Percentiles rank a stretch among this genome's conserved stretches.
Conservation (phyloP, 805 yeast genomes). For the Maudiozyma barnettii region DNA sequence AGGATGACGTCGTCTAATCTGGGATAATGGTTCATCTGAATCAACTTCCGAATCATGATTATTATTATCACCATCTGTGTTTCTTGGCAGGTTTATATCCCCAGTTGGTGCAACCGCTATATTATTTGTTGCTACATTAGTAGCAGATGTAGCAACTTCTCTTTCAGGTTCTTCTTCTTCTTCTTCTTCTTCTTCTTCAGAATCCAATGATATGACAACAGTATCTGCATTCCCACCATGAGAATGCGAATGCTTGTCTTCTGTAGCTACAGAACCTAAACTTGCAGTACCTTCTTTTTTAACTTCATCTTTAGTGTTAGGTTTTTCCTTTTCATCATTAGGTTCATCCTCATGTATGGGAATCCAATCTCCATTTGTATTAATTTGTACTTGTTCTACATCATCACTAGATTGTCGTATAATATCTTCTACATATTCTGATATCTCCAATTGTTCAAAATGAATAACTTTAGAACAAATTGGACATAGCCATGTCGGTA, state of each 20-base stretch:
- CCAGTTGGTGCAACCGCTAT: not conserved
- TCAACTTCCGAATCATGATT: slow-evolving; percentile 1
- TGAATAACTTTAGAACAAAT: slow-evolving; percentile 51
- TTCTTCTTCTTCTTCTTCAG: slow-evolving; percentile 33
- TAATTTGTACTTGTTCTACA: slow-evolving; percentile 57
- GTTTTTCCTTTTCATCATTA: slow-evolving; percentile 2
- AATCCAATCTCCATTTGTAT: slow-evolving; percentile 68
- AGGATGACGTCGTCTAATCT: not conserved
- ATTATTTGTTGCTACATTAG: not conserved
- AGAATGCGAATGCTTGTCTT: not conserved
- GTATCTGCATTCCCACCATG: slow-evolving; percentile 2
- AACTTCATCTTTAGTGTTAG: slow-evolving; percentile 3
- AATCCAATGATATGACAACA: slow-evolving; percentile 36
- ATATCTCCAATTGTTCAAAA: slow-evolving; percentile 54
- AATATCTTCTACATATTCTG: slow-evolving; percentile 64
- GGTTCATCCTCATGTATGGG: slow-evolving; percentile 28
- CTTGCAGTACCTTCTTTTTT: slow-evolving; percentile 6
- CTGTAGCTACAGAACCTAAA: not conserved
- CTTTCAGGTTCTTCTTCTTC: not conserved
- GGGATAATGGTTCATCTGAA: slow-evolving; percentile 10
- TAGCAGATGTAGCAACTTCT: not conserved
- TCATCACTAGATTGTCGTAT: slow-evolving; percentile 43
- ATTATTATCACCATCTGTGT: not conserved
- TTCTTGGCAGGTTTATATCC: not conserved
- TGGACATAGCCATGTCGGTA: slow-evolving; percentile 86